Base-by-base conservation (phyloP, 139 green algal species). In the Chlorella sp. region DNA sequence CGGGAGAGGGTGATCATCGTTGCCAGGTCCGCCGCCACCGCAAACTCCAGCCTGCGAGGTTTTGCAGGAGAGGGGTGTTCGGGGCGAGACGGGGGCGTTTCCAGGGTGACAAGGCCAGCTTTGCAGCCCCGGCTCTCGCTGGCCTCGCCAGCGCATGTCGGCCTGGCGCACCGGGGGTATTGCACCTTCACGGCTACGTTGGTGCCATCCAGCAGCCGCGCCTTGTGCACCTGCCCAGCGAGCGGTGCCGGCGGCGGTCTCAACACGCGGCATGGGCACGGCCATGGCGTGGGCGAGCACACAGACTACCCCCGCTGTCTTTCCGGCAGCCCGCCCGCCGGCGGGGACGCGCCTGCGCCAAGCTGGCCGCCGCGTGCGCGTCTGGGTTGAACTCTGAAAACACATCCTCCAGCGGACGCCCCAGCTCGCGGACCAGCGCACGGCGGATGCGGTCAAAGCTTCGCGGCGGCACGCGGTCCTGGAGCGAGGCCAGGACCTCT, bases 181-280 rank as follows among this genome's bases (percentile, higher is more conserved):
- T 93, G 90, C 65, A 97, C 79, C 82, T 96, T 97, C 3, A 96
- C 91, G 2, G 91, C 91, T 38, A 96, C 92, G 35, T 85, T 63
- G 17, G 76, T 40, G 14, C 91, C 90, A 56, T 82, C 75, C 7
- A 64, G 68, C 53, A 91, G 64, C 58, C 67, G 27, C 4, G 91
- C 91, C 23, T 83, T 81, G 83, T 95, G 90, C 41, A 94, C 88
- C 80, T 90, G 84, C 42, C 48, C n/a, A 40, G 17, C 60, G 29
- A 4, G 35, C 35, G n/a, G n/a, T n/a, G n/a, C n/a, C n/a, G n/a
- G n/a, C n/a, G n/a, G n/a, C n/a, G n/a, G n/a, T n/a, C n/a, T n/a
- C n/a, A n/a, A n/a, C n/a, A n/a, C n/a, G n/a, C n/a, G n/a, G n/a
- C n/a, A n/a, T n/a, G n/a, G n/a, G n/a, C n/a, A n/a, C n/a, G n/a